Conservation (phyloP, 441 rosid species). For the Eruca vesicaria region DNA sequence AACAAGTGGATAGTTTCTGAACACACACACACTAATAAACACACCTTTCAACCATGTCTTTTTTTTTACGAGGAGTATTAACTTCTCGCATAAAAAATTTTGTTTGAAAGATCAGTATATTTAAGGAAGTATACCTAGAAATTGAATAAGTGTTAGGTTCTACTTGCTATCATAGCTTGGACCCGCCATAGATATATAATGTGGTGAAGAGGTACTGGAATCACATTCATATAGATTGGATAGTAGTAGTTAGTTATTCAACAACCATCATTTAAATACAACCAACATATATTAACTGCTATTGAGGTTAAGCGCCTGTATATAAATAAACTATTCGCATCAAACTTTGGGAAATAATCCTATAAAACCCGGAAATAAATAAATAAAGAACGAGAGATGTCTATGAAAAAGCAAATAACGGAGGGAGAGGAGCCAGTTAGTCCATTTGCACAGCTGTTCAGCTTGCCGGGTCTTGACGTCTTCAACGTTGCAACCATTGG, state of each 20-base stretch:
- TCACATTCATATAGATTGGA: no score
- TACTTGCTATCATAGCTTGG: no score
- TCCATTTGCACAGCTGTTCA: conserved; percentile 11
- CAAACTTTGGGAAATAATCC: background rate
- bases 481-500: conserved; percentile 53
- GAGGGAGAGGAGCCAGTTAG: conserved; percentile 14
- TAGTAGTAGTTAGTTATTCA: background rate
- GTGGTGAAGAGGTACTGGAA: no score
- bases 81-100: no score
- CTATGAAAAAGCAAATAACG: background rate
- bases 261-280: background rate
- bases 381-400: background rate
- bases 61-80: no score
- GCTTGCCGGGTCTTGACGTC: conserved; percentile 15
- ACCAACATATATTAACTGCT: background rate
- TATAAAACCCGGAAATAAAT: background rate
- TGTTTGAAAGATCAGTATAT: no score
- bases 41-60: no score
- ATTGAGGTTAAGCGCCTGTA: background rate
- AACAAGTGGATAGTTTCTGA: no score
- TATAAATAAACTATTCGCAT: background rate
- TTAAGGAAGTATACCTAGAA: no score
- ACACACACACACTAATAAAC: no score
- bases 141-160: no score
- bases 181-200: no score